A percentile compares a stretch with the other conserved stretches of the same genome.
phyloP scores from a whole-genome alignment of 257 asterid genomes.

The Prunella vulgaris region DNA sequence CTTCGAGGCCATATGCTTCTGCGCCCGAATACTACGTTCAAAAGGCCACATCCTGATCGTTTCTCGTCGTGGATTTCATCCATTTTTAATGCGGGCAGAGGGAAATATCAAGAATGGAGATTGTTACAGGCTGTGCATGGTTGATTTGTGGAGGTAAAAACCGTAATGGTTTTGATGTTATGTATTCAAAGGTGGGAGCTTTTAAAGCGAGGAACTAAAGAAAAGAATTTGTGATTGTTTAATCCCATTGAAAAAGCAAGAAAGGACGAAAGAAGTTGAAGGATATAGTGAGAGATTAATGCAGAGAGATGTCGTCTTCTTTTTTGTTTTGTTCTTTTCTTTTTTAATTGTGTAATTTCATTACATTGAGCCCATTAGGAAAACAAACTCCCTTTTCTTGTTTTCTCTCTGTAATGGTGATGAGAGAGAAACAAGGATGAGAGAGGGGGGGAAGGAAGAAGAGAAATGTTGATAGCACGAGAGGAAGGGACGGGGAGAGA shows the following conservation, averaged over 20 bases:
- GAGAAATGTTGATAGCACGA: not conserved
- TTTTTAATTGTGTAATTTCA: not conserved
- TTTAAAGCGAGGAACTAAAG: constrained; percentile 17
- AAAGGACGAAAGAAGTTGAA: not conserved
- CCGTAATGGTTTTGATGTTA: not conserved
- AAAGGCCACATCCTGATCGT: constrained; percentile 63
- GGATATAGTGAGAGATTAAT: not conserved
- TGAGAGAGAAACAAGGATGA: constrained; percentile 10
- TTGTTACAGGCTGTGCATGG: constrained; percentile 14
- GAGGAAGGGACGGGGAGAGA: not conserved
- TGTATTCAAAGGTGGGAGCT: constrained; percentile 8
- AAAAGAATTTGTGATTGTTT: not conserved
- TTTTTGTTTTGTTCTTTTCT: not conserved
- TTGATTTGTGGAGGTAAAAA: not conserved
- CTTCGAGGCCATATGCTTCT: constrained; percentile 38
- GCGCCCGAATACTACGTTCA: constrained; percentile 58
- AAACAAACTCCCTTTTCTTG: constrained; percentile 16
- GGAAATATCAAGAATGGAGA: not conserved
- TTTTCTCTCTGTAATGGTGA: constrained; percentile 14
- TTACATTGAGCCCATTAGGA: constrained; percentile 22
- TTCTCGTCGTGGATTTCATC: constrained; percentile 43
- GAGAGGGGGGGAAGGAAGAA: not conserved
- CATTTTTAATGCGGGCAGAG: constrained; percentile 20
- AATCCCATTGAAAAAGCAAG: constrained; percentile 11
- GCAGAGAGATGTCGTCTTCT: not conserved